Base-by-base conservation (phyloP, 306 rosid genomes). In the Dryas octopetala region DNA sequence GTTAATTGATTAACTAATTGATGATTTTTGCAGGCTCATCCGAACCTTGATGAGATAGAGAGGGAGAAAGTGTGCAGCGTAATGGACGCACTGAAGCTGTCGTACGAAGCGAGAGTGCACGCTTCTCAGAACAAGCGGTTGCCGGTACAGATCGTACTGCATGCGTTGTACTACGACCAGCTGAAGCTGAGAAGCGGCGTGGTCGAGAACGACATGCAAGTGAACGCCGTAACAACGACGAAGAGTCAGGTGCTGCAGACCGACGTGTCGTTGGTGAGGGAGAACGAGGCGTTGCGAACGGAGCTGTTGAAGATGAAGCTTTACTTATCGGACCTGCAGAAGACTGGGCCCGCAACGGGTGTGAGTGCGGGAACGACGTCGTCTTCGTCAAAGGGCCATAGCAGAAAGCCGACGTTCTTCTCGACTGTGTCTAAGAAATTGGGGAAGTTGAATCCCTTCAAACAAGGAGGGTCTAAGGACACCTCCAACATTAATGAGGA, bases 71-170 rank as follows among this genome's bases (percentile, higher is more conserved):
- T 81, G 26, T 94, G 98, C 76, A 90, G 97, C 19, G 96, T 88
- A 67, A 87, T 94, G 96, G 93, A 94, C 52, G 79, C 97, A 0
- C 72, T 90, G 68, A 94, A 88, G 76, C 82, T 94, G 9, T 91
- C 97, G 0, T 83, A 85, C 74, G 95, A 91, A 53, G 97, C 98
- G 26, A 88, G 98, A 19, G 86, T 88, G 17, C 98, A 91, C 77
- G 98, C 98, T 19, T 91, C 96, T 0, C 91, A 91, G 75, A 94
- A 91, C 84, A 94, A 94, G 76, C 84, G 98, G 5, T 62, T 94
- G 7, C 98, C 98, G 0, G 91, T 94, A 17, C 96, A 94, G 70
- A 89, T 85, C 1, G 93, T 94, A 17, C 95, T 94, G 3, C 98
- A 94, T 70, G 98, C 98, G 2, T 84, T 94, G 28, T 94, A 91